These are phyloP conservation scores for Tulasnella sp. DNA, from an alignment of 768 basidiomycete genomes.

Conservation along the genomic window DNA sequence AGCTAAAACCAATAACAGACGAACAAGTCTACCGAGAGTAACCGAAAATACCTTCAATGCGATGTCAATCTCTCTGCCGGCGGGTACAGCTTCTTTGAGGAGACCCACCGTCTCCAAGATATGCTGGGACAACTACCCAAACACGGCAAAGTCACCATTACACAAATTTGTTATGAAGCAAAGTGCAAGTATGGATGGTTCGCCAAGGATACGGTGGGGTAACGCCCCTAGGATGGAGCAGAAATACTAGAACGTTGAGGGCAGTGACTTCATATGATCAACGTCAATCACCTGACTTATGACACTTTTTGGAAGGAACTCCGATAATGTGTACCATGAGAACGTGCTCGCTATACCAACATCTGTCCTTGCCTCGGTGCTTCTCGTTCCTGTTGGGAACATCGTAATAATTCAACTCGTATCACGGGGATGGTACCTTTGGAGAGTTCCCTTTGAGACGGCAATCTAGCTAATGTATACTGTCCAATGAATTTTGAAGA, in stretches of 20 bases:
- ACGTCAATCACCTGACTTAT: slow-evolving; percentile 19
- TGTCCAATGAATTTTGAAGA: too few species aligned
- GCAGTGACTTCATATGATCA: too few species aligned
- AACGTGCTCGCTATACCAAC: slow-evolving; percentile 30
- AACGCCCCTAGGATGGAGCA: slow-evolving; percentile 26
- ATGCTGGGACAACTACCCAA: slow-evolving; percentile 30
- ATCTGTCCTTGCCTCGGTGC: slow-evolving; percentile 16
- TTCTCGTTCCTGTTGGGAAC: too few species aligned
- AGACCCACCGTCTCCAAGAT: slow-evolving; percentile 32
- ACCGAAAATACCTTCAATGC: too few species aligned
- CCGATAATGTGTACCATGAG: slow-evolving; percentile 37
- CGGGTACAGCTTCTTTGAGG: slow-evolving; percentile 25
- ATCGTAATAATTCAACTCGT: too few species aligned
- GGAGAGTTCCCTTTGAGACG: too few species aligned
- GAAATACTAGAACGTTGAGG: too few species aligned
- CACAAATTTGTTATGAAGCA: not conserved
- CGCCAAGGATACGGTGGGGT: slow-evolving; percentile 35
- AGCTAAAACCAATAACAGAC: too few species aligned
- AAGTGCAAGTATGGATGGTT: slow-evolving; percentile 20
- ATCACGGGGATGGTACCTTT: too few species aligned
- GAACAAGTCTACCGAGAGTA: too few species aligned
- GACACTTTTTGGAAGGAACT: slow-evolving; percentile 30
- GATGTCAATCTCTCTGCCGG: slow-evolving; percentile 21
- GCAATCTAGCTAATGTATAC: too few species aligned
- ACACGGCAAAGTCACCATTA: slow-evolving; percentile 27